Base-by-base conservation (phyloP, 2,329 filamentous ascomycete genomes). In the Bisporella sp. region DNA sequence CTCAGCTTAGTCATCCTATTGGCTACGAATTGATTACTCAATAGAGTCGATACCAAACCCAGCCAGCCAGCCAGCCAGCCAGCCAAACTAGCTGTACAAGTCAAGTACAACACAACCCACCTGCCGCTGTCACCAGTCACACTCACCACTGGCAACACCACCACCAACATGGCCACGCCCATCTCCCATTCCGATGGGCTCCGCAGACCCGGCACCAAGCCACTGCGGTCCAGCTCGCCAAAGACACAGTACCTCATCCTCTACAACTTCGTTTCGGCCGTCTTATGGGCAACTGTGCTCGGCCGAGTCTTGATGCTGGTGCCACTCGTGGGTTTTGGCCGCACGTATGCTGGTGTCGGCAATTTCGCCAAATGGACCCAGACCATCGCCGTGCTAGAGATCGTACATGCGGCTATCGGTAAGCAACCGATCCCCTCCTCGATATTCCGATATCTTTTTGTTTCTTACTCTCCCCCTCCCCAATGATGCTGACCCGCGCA, bases 351-450 rank as follows among this genome's bases (percentile, higher is more conserved):
- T 5, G 76, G 73, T 41, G 76, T 82, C 6, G 85, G 86, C 57
- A 71, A 79, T 47, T 90, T 84, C 67, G 81, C 82, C 44, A 84
- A 85, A 62, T 83, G 81, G 79, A 91, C 87, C 50, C 93, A 99
- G 75, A 93, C 87, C 3, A 69, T 89, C 48, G 93, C 93, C 1
- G 70, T 81, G 42, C 73, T 96, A 66, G 93, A 99, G 72, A 79
- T 97, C 44, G 63, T 90, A 54, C 92, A 97, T 71, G 85, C 88
- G 45, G 67, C 87, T 0, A 68, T 87, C 33, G 88, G 91, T 91
- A 71, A 52, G 75, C 64, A 21, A 21, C 21, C 21, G 21, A 21
- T 21, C 21, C 21, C 21, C 21, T 21, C 21, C 21, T 3, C 3
- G 21, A 21, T 21, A 21, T 21, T 21, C 21, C 21, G 21, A 21